phyloP scores from a whole-genome alignment of 306 rosid species.

The Prunus fruticosa region DNA sequence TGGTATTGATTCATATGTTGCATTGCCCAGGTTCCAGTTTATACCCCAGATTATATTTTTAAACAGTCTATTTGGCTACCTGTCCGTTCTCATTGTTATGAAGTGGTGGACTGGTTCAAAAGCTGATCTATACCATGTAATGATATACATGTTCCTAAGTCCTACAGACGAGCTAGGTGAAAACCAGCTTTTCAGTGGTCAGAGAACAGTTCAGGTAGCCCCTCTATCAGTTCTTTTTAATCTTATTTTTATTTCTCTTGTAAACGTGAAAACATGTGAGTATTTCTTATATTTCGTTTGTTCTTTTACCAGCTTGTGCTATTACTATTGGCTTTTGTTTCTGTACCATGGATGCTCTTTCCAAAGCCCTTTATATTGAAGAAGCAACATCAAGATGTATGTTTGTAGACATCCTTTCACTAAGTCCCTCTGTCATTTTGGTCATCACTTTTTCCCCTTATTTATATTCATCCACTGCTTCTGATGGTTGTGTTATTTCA shows the following conservation, averaged over 20 bases:
- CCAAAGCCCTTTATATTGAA: conserved; percentile 96
- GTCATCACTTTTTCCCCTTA: background rate
- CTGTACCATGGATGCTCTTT: conserved; percentile 99
- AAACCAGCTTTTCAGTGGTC: conserved; percentile 91
- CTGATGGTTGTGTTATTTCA: conserved; percentile 44
- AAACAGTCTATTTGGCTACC: conserved; percentile 88
- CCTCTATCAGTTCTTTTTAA: background rate
- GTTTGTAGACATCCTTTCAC: conserved; percentile 18
- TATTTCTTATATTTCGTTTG: conserved; percentile 8
- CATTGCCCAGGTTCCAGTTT: conserved; percentile 80
- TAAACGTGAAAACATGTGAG: conserved; percentile 5
- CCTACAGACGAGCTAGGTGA: conserved; percentile 91
- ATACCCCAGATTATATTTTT: conserved; percentile 89
- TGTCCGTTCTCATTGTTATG: conserved; percentile 69
- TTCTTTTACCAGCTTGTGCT: conserved; percentile 60
- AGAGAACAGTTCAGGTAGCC: conserved; percentile 76
- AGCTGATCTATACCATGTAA: conserved; percentile 85
- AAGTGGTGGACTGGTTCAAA: conserved; percentile 98
- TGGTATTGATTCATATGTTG: conserved; percentile 20
- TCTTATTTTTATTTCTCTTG: background rate
- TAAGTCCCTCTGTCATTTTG: background rate
- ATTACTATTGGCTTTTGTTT: conserved; percentile 67
- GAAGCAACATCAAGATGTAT: conserved; percentile 81
- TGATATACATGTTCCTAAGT: conserved; percentile 98
- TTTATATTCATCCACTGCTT: conserved; percentile 16